Evolutionary conservation across 2,329 filamentous ascomycete genomes (phyloP).

Genomic region (Colletotrichum noveboracense): DNA sequence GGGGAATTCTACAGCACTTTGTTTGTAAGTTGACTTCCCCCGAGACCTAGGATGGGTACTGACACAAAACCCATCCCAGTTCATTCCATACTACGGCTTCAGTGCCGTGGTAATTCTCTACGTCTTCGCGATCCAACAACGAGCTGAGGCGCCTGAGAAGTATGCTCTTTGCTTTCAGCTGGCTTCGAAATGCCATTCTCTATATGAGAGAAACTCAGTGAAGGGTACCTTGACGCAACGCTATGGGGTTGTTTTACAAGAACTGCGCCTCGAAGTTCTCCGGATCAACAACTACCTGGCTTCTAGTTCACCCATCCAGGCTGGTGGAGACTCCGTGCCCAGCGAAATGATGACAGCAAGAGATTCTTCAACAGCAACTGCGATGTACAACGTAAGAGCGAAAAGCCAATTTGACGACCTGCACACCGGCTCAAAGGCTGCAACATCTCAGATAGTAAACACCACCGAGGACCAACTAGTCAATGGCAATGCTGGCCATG

Average conservation of each 20-base stretch:
- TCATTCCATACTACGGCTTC: constrained; percentile 48
- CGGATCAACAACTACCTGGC: constrained; percentile 26
- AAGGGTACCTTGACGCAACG: constrained; percentile 43
- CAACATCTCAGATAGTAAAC: not conserved
- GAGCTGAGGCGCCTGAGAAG: constrained; percentile 26
- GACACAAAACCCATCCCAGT: constrained; percentile 2
- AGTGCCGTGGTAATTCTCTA: constrained; percentile 49
- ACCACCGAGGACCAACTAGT: not conserved
- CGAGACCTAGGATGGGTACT: too few species aligned
- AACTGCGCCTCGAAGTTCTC: constrained; percentile 31
- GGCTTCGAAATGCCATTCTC: constrained; percentile 42
- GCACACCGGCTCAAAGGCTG: accelerated
- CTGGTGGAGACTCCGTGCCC: not conserved
- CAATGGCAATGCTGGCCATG: not conserved
- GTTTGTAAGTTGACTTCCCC: constrained; percentile 34
- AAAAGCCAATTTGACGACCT: not conserved
- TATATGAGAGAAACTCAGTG: constrained; percentile 40
- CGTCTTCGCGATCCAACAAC: constrained; percentile 45
- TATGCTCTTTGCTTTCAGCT: constrained; percentile 36
- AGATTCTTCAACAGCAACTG: not conserved
- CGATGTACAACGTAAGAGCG: accelerated
- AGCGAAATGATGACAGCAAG: not conserved
- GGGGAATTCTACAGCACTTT: constrained; percentile 43
- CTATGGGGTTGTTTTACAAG: constrained; percentile 45
- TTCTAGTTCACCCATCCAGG: not conserved